A percentile compares a stretch with the other conserved stretches of the same genome.
Evolutionary conservation across 2,329 filamentous ascomycete species (phyloP).

Genomic region (Alternaria angustiovoidea): DNA sequence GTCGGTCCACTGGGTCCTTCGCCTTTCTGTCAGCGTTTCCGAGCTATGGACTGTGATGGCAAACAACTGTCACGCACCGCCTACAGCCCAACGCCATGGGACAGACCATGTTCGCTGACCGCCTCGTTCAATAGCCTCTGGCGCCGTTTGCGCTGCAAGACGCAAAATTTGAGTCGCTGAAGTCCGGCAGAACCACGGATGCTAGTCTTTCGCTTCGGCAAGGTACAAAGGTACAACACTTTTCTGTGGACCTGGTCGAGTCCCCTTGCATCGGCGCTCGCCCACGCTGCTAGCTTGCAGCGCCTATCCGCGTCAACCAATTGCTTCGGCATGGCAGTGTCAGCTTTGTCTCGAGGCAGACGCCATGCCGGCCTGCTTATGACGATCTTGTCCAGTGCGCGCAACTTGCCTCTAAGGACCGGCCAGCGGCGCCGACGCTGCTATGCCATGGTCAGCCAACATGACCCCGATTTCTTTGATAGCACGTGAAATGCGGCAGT

Average conservation of each 20-base stretch:
- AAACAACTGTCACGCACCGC: slow-evolving; percentile 4
- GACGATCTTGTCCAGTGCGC: slow-evolving; percentile 20
- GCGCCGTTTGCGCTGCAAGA: slow-evolving; percentile 10
- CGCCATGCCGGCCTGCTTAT: slow-evolving; percentile 19
- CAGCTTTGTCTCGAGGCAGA: slow-evolving; percentile 18
- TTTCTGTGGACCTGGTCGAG: slow-evolving; percentile 44
- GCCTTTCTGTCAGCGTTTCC: slow-evolving; percentile 9
- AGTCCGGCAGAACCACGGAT: slow-evolving; percentile 30
- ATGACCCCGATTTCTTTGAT: slow-evolving; percentile 17
- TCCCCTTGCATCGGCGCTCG: slow-evolving; percentile 49
- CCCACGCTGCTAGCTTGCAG: slow-evolving; percentile 40
- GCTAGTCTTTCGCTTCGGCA: slow-evolving; percentile 50
- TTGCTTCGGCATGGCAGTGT: slow-evolving; percentile 25
- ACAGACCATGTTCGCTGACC: slow-evolving; percentile 3
- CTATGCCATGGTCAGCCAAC: slow-evolving; percentile 19
- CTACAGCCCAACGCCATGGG: background rate
- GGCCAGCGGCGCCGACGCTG: slow-evolving; percentile 6
- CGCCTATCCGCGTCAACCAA: slow-evolving; percentile 35
- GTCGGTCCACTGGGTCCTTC: slow-evolving; percentile 16
- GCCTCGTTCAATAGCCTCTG: slow-evolving; percentile 3
- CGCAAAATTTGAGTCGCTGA: slow-evolving; percentile 19
- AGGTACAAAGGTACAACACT: slow-evolving; percentile 50
- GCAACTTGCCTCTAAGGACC: slow-evolving; percentile 18
- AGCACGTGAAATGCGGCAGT: slow-evolving; percentile 43
- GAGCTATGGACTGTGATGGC: slow-evolving; percentile 1